Base-by-base conservation (phyloP, 805 yeast species). In the Saturnispora saitoi region DNA sequence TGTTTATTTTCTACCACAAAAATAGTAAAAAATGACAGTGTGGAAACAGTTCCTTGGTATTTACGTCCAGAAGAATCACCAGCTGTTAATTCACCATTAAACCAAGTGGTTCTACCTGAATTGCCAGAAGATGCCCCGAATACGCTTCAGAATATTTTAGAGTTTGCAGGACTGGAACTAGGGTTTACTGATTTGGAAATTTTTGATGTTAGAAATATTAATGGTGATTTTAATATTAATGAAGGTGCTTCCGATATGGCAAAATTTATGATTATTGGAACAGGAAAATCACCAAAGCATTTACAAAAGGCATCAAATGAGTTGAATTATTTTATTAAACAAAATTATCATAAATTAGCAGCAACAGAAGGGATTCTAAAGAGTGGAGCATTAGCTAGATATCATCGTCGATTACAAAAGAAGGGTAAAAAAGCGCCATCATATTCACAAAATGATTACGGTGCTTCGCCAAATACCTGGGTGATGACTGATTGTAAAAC, bases 281-380 rank as follows among this genome's bases (percentile, higher is more conserved):
- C 93, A 0, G 96, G 95, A 4, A 83, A 81, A 61, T 79, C 90
- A 29, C 76, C 79, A 34, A 81, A 77, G 52, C 98, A 90, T 66
- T 66, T 88, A 20, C 80, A 75, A 54, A 82, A 80, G 52, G 88
- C 95, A 2, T 78, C 85, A 2, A 67, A 68, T 14, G 81, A 79
- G 54, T 65, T 89, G 34, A 69, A 77, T 44, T 70, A 70, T 26
- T 71, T 70, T 59, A 60, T 88, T 38, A 90, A 90, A 60, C 75
- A 74, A 34, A 66, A 69, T 7, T 68, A 65, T 48, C 62, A 67
- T 9, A 60, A 63, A 1, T 54, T 73, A 1, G 83, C 93, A 0
- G 58, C 64, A 5, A 69, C 81, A 3, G 96, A 89, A 58, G 98
- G 97, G 0, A 67, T 84, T 47, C 70, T 80, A 2, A 82, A 83